Base-by-base conservation (phyloP, 345 rosid species). In the Salix koriyanagi region DNA sequence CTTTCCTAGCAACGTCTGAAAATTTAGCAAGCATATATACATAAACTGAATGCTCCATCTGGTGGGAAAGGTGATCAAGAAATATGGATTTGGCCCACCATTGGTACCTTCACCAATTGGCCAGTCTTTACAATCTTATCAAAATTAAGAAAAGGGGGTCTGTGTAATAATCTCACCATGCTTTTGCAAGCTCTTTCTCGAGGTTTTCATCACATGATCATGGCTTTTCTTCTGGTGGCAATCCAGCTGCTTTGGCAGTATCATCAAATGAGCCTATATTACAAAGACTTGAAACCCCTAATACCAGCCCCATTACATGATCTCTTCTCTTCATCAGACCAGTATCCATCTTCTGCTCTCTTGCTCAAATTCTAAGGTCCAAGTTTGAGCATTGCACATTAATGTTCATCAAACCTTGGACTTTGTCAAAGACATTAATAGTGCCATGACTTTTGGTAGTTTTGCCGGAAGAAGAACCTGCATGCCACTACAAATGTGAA, bases 161-260 rank as follows among this genome's bases (percentile, higher is more conserved):
- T 58, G 77, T 77, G 87, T 54, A 86, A 87, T 48, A 86, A 87
- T 87, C 97, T 90, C 98, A 91, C 98, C 98, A 87, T 91, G 91
- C 98, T 89, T 96, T 96, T 96, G 93, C 94, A 89, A 96, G 98
- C 92, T 90, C 96, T 85, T 90, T 96, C 87, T 85, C 97, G 54
- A 97, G 91, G 25, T 81, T 69, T 1, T 83, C 91, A 74, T 96
- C 97, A 64, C 99, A 96, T 7, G 92, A 85, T 76, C 80, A 88
- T 21, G 94, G 94, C 75, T 91, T 88, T 48, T 92, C 84, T 79
- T 92, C 99, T 0, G 94, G 98, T n/a, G 99, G 97, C 74, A 93
- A 85, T 50, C 98, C 94, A 1, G 94, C 99, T 81, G 89, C 91
- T 19, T 62, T 72, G 75, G 92, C 88, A 58, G 10, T 11, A 9